These are phyloP conservation scores for Cryptosporidium bovis DNA, from an alignment of 169 alveolate species.

Conservation along the genomic window DNA sequence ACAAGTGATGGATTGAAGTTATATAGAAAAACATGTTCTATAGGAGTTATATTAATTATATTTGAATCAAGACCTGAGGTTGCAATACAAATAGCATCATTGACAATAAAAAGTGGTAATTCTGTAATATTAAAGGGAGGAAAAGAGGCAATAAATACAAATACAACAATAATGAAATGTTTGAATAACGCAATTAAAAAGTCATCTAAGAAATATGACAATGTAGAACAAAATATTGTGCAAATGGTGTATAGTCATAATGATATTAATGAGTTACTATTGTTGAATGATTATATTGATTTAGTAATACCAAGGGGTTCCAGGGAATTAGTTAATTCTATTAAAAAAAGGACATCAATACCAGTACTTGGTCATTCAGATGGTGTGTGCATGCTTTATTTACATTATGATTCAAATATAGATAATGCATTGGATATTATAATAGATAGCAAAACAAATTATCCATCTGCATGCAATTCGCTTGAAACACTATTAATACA, in stretches of 20 bases:
- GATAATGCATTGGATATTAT: conserved; percentile 76
- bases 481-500: conserved; percentile 80
- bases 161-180: conserved; percentile 19
- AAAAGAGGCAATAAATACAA: conserved; percentile 69
- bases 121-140: conserved; percentile 76
- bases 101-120: conserved; percentile 80
- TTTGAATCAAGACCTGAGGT: conserved; percentile 84
- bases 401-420: conserved; percentile 75
- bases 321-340: conserved; percentile 76
- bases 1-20: conserved; percentile 77
- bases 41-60: conserved; percentile 79
- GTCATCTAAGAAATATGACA: conserved; percentile 16
- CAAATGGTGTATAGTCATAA: conserved; percentile 79
- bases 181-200: conserved; percentile 38
- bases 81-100: conserved; percentile 79
- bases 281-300: conserved; percentile 79
- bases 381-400: conserved; percentile 82
- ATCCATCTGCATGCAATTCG: conserved; percentile 83
- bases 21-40: conserved; percentile 79
- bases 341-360: conserved; percentile 76
- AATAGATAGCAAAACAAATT: conserved; percentile 80
- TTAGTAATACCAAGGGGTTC: conserved; percentile 83
- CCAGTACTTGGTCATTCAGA: conserved; percentile 81
- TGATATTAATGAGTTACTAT: conserved; percentile 77
- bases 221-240: conserved; percentile 18